These are phyloP conservation scores for Venturia effusa DNA, from an alignment of 2,329 filamentous ascomycete species.

Conservation along the genomic window DNA sequence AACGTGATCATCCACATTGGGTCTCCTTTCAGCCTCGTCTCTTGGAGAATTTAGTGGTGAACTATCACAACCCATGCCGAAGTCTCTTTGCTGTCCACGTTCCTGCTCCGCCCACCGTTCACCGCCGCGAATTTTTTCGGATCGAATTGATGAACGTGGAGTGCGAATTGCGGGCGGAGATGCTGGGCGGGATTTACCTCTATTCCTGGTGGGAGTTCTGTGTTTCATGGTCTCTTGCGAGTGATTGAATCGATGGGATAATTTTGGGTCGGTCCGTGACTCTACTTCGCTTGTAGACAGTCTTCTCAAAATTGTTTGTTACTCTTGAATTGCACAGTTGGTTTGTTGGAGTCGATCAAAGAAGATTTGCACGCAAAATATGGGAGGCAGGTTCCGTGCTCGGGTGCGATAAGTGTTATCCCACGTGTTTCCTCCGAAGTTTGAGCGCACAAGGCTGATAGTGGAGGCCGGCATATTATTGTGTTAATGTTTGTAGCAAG, in stretches of 20 bases:
- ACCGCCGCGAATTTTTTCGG: background rate
- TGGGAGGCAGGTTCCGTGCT: background rate
- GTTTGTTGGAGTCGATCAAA: background rate
- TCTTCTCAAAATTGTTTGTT: background rate
- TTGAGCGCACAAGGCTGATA: constrained; percentile 1
- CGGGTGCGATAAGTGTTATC: constrained; percentile 4
- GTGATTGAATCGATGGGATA: background rate
- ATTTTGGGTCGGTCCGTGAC: background rate
- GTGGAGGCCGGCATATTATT: background rate
- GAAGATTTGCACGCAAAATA: constrained; percentile 1
- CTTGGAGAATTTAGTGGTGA: too few species aligned
- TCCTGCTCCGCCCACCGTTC: background rate
- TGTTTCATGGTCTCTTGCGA: background rate
- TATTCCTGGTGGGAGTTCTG: background rate
- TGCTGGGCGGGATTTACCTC: background rate
- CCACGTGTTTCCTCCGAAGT: constrained; percentile 5
- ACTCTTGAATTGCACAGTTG: background rate
- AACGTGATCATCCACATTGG: background rate
- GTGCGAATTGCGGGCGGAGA: background rate
- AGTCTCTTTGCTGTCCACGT: background rate
- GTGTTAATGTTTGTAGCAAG: background rate
- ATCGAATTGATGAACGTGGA: background rate
- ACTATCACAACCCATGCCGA: too few species aligned
- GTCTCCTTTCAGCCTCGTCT: background rate
- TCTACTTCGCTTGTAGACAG: background rate